These are phyloP conservation scores for Chaetomiaceae sp. DNA, from an alignment of 2,329 filamentous ascomycete genomes.

Conservation along the genomic window DNA sequence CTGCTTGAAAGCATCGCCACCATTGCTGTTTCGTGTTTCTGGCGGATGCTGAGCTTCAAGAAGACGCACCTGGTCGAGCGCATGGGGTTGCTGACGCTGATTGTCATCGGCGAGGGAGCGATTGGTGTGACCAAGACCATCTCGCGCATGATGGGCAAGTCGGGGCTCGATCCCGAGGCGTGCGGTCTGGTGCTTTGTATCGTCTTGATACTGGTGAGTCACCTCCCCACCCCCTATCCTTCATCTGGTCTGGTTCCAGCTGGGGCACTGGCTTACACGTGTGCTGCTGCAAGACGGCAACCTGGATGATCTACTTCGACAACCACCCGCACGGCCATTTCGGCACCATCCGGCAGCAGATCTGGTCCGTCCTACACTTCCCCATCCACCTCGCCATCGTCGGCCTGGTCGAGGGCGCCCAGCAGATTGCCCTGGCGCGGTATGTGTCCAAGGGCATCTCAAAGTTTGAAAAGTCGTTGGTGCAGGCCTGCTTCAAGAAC, in stretches of 20 bases:
- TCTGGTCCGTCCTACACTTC: conserved; percentile 20
- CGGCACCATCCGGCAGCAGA: conserved; percentile 20
- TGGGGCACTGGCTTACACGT: not conserved
- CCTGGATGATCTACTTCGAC: conserved; percentile 22
- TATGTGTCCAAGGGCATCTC: conserved; percentile 6
- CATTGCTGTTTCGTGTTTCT: conserved; percentile 14
- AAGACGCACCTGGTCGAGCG: conserved; percentile 21
- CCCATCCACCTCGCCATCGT: conserved; percentile 21
- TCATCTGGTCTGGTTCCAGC: not conserved
- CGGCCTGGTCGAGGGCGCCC: conserved; percentile 19
- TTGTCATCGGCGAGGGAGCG: conserved; percentile 20
- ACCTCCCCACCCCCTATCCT: not conserved
- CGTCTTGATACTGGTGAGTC: conserved; percentile 16
- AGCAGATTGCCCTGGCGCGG: conserved; percentile 18
- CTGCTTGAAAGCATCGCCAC: conserved; percentile 13
- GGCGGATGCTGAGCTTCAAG: conserved; percentile 22
- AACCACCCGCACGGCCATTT: conserved; percentile 21
- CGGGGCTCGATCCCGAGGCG: conserved; percentile 17
- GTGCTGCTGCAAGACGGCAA: conserved; percentile 5
- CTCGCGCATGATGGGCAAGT: conserved; percentile 19
- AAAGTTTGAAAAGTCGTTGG: conserved; percentile 7
- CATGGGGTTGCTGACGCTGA: conserved; percentile 21
- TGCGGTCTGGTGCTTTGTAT: conserved; percentile 16
- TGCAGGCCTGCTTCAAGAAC: conserved; percentile 16
- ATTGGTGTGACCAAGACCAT: conserved; percentile 21